Percentiles rank a stretch among this genome's conserved stretches.
Conservation (phyloP, 495 filamentous ascomycete genomes). For the Halenospora varia region DNA sequence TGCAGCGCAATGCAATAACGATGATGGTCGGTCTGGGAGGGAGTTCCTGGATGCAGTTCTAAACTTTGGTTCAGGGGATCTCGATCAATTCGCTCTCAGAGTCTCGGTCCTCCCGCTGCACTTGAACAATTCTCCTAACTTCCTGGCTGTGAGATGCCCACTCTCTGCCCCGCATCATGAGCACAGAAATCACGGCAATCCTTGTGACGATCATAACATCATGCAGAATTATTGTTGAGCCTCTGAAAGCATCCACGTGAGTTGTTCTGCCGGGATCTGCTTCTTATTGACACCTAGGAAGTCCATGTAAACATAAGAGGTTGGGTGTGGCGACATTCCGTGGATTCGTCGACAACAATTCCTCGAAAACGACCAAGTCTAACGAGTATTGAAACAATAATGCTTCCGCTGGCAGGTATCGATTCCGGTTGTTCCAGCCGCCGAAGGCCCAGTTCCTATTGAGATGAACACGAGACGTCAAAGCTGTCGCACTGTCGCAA, state of each 20-base stretch:
- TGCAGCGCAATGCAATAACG: background rate
- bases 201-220: background rate
- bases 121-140: background rate
- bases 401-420: too few relatives aligned
- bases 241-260: background rate
- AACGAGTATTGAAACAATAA: too few relatives aligned
- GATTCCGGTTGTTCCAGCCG: too few relatives aligned
- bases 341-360: too few relatives aligned
- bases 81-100: background rate
- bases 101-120: background rate
- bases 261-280: background rate
- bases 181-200: background rate
- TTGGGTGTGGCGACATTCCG: background rate
- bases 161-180: background rate
- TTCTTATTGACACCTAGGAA: background rate
- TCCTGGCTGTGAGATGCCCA: background rate
- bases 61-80: background rate
- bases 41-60: background rate
- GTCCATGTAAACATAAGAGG: background rate
- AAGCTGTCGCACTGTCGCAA: background rate
- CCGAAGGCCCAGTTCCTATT: background rate
- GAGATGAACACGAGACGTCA: background rate
- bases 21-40: background rate
- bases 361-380: too few relatives aligned
- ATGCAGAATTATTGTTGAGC: background rate